Base-by-base conservation (phyloP, 225 moss, liverwort and hornwort species). In the Asterella californica region DNA sequence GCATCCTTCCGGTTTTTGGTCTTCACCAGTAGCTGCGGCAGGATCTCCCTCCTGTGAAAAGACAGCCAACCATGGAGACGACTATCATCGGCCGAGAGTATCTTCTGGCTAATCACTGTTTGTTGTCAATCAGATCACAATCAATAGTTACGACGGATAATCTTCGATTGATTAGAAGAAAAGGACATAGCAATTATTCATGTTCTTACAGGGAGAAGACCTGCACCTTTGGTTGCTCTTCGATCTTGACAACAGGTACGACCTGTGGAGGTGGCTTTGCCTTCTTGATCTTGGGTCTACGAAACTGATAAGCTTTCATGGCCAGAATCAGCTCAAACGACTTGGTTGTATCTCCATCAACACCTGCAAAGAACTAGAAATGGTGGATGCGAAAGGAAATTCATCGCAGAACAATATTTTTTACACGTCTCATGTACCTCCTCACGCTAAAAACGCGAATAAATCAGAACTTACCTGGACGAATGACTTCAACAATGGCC, bases 321-420 rank as follows among this genome's bases (percentile, higher is more conserved):
- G 83, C 76, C 85, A 94, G 83, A 52, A 83, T 89, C 72, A 96
- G 80, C 80, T 91, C 89, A 79, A 90, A 96, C 46, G 94, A 92
- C 85, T 89, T 90, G 2, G 82, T 64, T 81, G 91, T 89, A 83
- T 92, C 89, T 70, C 80, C 86, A 70, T 75, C 88, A 60, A 88
- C 79, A 82, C 85, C 95, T 95, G 90, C 84, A 89, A 24, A 64
- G 25, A 60, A 66, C 76, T 66, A 47, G 33, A 34, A 75, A 59
- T 59, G 6, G 52, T 53, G 50, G 30, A 74, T 74, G 29, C 53
- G 32, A 53, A 45, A 48, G 49, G 18, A 37, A 75, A 59, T 24
- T 10, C 21, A 59, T 59, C 4, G 0, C 37, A 21, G 21, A 22
- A 48, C 33, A 36, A 32, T 6, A 25, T 75, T 15, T 19, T 15